Conservation (phyloP, 805 yeast species). For the Lipomyces spencermartinsiae region DNA sequence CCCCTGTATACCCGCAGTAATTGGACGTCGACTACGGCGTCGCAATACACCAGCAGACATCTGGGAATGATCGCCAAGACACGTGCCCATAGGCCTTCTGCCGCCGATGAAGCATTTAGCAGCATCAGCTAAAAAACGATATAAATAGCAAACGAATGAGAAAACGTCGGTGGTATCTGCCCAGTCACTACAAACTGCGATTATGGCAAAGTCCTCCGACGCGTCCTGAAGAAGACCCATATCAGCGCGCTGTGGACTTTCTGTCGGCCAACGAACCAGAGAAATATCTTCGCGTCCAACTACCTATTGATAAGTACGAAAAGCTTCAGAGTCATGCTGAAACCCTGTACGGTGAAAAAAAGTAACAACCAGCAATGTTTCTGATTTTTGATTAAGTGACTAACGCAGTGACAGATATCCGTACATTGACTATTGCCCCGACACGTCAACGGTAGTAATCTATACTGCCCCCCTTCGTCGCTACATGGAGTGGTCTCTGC, state of each 20-base stretch:
- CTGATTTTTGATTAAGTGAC: background rate
- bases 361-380: background rate
- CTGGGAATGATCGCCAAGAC: background rate
- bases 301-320: background rate
- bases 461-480: background rate
- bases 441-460: background rate
- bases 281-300: background rate
- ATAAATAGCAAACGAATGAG: background rate
- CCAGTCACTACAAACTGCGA: background rate
- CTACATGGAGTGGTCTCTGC: background rate
- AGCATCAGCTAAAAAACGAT: background rate
- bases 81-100: background rate
- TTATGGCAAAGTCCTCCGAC: background rate
- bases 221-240: background rate
- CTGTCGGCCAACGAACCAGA: background rate
- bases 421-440: background rate
- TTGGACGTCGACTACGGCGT: too few species aligned
- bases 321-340: background rate
- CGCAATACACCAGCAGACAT: too few species aligned
- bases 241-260: background rate
- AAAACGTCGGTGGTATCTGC: background rate
- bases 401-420: background rate
- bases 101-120: background rate
- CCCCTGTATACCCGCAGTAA: too few species aligned
- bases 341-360: background rate